Conservation (phyloP, 768 basidiomycete species). For the Xerocomellus intermedius region DNA sequence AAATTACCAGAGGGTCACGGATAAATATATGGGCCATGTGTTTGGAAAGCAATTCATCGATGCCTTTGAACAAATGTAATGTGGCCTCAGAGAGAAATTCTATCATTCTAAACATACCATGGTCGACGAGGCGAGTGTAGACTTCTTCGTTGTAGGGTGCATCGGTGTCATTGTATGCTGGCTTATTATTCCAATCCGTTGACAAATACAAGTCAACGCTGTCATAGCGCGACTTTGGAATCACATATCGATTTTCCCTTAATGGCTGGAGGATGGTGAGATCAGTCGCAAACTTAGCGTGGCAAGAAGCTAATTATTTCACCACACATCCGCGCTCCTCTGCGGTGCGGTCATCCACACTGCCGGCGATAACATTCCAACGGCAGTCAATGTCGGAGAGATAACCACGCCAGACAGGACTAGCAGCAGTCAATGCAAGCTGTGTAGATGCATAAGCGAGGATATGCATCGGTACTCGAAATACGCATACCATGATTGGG, state of each 20-base stretch:
- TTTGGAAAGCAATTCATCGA: conserved; percentile 84
- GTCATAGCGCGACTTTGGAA: conserved; percentile 97
- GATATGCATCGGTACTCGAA: background rate
- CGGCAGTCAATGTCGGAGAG: conserved; percentile 96
- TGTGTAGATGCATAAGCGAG: conserved; percentile 34
- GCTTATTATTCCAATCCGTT: conserved; percentile 78
- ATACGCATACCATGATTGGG: conserved; percentile 78
- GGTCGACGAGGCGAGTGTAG: conserved; percentile 64
- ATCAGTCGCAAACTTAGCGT: conserved; percentile 6
- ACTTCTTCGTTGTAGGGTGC: conserved; percentile 78
- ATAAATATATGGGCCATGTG: conserved; percentile 97
- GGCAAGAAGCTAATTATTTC: conserved; percentile 43
- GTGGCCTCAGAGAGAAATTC: background rate
- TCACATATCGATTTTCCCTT: conserved; percentile 66
- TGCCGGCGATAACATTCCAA: conserved; percentile 99
- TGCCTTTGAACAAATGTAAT: conserved; percentile 45
- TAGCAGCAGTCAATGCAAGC: conserved; percentile 93
- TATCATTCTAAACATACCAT: conserved; percentile 49
- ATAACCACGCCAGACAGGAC: conserved; percentile 92
- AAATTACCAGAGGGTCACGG: conserved; percentile 93
- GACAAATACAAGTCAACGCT: conserved; percentile 95
- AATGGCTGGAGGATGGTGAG: conserved; percentile 55
- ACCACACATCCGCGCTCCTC: conserved; percentile 82
- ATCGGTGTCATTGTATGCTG: conserved; percentile 90
- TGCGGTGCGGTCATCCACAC: conserved; percentile 94